Conservation (phyloP, 257 asterid genomes). For the Ehretia macrophylla region DNA sequence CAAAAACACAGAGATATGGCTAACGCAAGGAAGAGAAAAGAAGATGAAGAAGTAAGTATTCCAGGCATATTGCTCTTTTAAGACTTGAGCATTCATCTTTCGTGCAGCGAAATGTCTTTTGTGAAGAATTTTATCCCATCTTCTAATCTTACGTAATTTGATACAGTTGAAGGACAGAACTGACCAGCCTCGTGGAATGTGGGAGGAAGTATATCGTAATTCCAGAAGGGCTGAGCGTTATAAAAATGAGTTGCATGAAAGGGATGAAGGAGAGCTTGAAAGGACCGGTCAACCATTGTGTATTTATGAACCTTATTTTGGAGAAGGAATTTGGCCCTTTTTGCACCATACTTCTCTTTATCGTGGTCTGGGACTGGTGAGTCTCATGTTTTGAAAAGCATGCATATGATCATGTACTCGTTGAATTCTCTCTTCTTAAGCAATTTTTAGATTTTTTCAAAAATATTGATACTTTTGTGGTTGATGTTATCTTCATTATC, state of each 20-base stretch:
- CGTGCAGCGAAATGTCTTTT: background rate
- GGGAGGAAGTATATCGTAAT: constrained; percentile 86
- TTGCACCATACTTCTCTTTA: constrained; percentile 77
- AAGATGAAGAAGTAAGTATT: constrained; percentile 77
- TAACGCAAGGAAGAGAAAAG: constrained; percentile 57
- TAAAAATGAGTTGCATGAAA: constrained; percentile 66
- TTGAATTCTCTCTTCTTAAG: background rate
- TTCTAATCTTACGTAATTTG: background rate
- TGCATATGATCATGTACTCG: background rate
- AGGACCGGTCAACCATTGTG: constrained; percentile 92
- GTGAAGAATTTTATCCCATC: too few species aligned
- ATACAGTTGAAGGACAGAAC: constrained; percentile 94
- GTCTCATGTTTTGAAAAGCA: constrained; percentile 16
- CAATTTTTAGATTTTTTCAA: too few species aligned
- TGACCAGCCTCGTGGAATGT: constrained; percentile 74
- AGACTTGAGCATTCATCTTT: background rate
- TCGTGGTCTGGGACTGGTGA: constrained; percentile 85
- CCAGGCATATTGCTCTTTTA: constrained; percentile 1
- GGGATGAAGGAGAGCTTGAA: constrained; percentile 96
- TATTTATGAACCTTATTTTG: constrained; percentile 88
- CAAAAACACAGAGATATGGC: constrained; percentile 54
- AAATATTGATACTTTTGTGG: too few species aligned
- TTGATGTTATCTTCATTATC: too few species aligned
- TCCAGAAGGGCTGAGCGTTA: constrained; percentile 73
- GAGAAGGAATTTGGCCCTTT: constrained; percentile 95